Conservation (phyloP, 768 basidiomycete genomes). For the Termitomyces sp. region DNA sequence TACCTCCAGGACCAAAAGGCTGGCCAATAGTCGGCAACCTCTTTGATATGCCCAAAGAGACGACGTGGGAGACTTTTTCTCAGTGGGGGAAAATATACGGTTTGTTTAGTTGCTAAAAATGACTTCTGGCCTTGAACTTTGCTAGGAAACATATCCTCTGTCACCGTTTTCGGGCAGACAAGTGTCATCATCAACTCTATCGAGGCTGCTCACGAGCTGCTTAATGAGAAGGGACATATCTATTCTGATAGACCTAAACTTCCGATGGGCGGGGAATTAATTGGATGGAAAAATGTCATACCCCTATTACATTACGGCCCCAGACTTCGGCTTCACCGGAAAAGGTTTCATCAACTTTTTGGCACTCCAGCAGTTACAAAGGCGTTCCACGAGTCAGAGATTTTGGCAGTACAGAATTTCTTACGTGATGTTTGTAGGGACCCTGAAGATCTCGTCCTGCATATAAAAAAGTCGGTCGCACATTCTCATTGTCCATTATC, state of each 20-base stretch:
- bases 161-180: conserved; percentile 33
- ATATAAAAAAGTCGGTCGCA: neutral
- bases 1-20: conserved; percentile 32
- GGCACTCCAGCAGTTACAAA: neutral
- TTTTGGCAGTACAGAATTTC: neutral
- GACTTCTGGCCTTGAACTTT: neutral
- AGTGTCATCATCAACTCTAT: conserved; percentile 39
- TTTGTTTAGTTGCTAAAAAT: neutral
- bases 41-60: conserved; percentile 20
- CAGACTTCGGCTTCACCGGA: conserved; percentile 8
- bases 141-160: neutral
- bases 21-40: conserved; percentile 33
- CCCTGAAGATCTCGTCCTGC: conserved; percentile 3
- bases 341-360: conserved; percentile 2
- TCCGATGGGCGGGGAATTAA: conserved; percentile 28
- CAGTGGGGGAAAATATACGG: conserved; percentile 29
- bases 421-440: neutral
- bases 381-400: conserved; percentile 1
- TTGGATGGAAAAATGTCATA: conserved; percentile 13
- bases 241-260: conserved; percentile 48
- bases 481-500: neutral
- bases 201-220: conserved; percentile 37
- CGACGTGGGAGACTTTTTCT: conserved; percentile 23
- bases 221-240: conserved; percentile 44
- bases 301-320: conserved; percentile 10